A percentile compares a stretch with the other conserved stretches of the same genome.
Conservation (phyloP, 179 eudicot species). For the Silene vulgaris region DNA sequence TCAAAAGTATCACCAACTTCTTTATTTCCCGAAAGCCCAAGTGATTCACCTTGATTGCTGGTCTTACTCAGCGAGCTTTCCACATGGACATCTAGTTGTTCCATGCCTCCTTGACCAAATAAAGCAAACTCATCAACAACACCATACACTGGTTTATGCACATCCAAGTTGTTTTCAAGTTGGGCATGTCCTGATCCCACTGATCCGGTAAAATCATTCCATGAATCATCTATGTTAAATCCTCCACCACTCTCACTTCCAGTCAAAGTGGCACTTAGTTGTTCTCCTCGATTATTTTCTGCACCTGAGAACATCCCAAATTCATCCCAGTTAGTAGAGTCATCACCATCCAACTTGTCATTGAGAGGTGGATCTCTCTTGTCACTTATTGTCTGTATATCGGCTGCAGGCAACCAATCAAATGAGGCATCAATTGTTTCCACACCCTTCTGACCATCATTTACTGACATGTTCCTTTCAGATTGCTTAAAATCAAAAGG, state of each 20-base stretch:
- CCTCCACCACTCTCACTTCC: slow-evolving; percentile 19
- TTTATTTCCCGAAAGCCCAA: slow-evolving; percentile 22
- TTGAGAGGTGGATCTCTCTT: slow-evolving; percentile 2
- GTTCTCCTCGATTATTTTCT: slow-evolving; percentile 29
- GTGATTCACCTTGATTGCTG: slow-evolving; percentile 20
- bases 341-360: slow-evolving; percentile 20
- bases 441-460: slow-evolving; percentile 20
- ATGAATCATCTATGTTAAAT: slow-evolving; percentile 29
- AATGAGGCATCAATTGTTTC: slow-evolving; percentile 24
- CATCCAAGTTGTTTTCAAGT: slow-evolving; percentile 9
- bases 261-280: slow-evolving; percentile 25
- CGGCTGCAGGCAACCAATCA: slow-evolving; percentile 35
- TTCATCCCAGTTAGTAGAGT: slow-evolving; percentile 24
- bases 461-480: slow-evolving; percentile 26
- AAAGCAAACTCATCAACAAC: slow-evolving; percentile 17
- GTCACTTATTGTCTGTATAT: slow-evolving; percentile 21
- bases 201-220: slow-evolving; percentile 35
- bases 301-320: slow-evolving; percentile 23
- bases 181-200: slow-evolving; percentile 18
- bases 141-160: slow-evolving; percentile 12
- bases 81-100: slow-evolving; percentile 14
- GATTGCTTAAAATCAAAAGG: slow-evolving; percentile 28
- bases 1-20: slow-evolving; percentile 24
- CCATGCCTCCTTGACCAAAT: slow-evolving; percentile 12
- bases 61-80: slow-evolving; percentile 9